Percentiles rank a stretch among this genome's conserved stretches.
Evolutionary conservation across 768 basidiomycete species (phyloP).

Genomic region (Leccinum longicurvipes): DNA sequence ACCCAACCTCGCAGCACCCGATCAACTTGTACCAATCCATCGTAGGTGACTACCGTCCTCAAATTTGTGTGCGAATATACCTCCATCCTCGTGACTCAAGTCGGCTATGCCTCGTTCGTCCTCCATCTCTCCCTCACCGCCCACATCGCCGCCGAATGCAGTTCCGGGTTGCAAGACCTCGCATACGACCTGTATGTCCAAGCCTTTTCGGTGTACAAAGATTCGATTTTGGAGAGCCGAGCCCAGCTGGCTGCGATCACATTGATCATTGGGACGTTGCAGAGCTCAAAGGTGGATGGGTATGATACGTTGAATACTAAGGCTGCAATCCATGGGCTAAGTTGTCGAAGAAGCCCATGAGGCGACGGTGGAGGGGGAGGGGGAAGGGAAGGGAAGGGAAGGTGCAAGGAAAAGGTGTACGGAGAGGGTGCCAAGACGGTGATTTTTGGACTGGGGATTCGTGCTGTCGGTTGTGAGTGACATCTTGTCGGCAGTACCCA

Average conservation of each 20-base stretch:
- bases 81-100: too few relatives aligned
- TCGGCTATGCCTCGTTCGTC: too few relatives aligned
- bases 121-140: conserved; percentile 92
- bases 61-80: too few relatives aligned
- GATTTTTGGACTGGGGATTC: too few relatives aligned
- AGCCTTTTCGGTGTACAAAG: too few relatives aligned
- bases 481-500: too few relatives aligned
- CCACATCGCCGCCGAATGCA: conserved; percentile 91
- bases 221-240: conserved; percentile 92
- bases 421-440: conserved; percentile 35
- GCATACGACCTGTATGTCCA: too few relatives aligned
- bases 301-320: conserved; percentile 98
- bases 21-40: conserved; percentile 96
- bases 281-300: conserved; percentile 91
- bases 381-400: conserved; percentile 20
- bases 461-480: too few relatives aligned
- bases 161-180: conserved; percentile 89
- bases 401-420: conserved; percentile 34
- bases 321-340: conserved; percentile 93
- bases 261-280: conserved; percentile 92
- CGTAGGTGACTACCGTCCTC: too few relatives aligned
- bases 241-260: conserved; percentile 96
- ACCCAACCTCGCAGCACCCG: conserved; percentile 80
- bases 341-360: conserved; percentile 98
- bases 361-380: conserved; percentile 39